These are phyloP conservation scores for Gossypium mustelinum DNA, from an alignment of 345 rosid genomes.

Conservation along the genomic window DNA sequence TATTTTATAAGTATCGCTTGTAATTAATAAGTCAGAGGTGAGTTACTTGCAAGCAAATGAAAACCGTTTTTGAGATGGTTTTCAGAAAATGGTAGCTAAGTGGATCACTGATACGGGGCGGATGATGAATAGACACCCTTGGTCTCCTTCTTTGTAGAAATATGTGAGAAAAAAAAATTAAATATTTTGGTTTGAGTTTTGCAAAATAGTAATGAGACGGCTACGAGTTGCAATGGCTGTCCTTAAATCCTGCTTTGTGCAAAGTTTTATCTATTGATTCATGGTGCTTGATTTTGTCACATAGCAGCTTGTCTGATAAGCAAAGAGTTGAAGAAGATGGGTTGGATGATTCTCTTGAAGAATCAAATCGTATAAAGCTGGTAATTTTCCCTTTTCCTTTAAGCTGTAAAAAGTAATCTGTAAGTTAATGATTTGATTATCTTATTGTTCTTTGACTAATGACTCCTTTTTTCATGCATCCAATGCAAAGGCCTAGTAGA, in stretches of 20 bases:
- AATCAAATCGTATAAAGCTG: slow-evolving; percentile 54
- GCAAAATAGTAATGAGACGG: slow-evolving; percentile 9
- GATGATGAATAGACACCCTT: slow-evolving; percentile 18
- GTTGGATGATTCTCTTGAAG: slow-evolving; percentile 41
- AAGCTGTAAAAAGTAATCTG: slow-evolving; percentile 6
- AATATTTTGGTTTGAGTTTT: slow-evolving; percentile 18
- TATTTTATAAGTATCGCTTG: background rate
- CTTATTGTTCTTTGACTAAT: slow-evolving; percentile 32
- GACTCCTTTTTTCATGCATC: slow-evolving; percentile 23
- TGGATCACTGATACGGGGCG: slow-evolving; percentile 29
- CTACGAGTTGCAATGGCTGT: slow-evolving; percentile 16
- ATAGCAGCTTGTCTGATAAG: slow-evolving; percentile 73
- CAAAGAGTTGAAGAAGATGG: slow-evolving; percentile 47
- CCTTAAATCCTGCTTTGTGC: slow-evolving; percentile 23
- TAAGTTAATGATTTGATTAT: slow-evolving; percentile 28
- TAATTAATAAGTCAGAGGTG: slow-evolving; percentile 12
- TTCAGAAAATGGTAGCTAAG: slow-evolving; percentile 28
- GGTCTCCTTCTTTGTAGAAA: slow-evolving; percentile 12
- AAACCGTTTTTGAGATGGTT: slow-evolving; percentile 25
- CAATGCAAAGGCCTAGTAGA: slow-evolving; percentile 10
- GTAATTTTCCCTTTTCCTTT: slow-evolving; percentile 31
- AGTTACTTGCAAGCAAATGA: slow-evolving; percentile 13
- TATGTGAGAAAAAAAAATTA: background rate
- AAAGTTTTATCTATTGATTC: slow-evolving; percentile 21
- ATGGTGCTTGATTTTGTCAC: slow-evolving; percentile 26